These are phyloP conservation scores for Krasilnikovozyma curviuscula DNA, from an alignment of 768 basidiomycete species.

Conservation along the genomic window DNA sequence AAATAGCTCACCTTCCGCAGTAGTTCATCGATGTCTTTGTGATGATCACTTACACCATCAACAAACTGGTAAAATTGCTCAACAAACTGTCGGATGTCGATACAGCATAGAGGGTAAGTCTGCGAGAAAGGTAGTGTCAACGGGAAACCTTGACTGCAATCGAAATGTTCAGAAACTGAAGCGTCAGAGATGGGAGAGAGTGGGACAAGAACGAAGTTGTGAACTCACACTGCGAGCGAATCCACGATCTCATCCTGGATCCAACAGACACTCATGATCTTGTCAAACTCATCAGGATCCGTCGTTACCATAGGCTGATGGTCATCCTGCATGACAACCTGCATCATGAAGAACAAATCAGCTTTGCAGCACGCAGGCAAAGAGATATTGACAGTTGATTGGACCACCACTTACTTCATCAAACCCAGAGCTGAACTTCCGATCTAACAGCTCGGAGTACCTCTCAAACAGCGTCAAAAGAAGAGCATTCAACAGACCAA, in stretches of 20 bases:
- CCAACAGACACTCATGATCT: constrained; percentile 67
- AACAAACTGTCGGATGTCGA: constrained; percentile 73
- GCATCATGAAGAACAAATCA: background rate
- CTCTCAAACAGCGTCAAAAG: constrained; percentile 77
- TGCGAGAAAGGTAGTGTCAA: constrained; percentile 79
- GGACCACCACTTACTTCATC: constrained; percentile 43
- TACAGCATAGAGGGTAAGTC: constrained; percentile 84
- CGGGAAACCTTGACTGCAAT: constrained; percentile 41
- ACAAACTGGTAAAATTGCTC: constrained; percentile 93
- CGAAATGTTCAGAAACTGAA: background rate
- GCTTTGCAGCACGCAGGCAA: background rate
- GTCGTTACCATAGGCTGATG: constrained; percentile 62
- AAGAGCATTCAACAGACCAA: constrained; percentile 58
- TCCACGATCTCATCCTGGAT: constrained; percentile 47
- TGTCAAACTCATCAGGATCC: constrained; percentile 41
- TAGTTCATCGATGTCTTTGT: constrained; percentile 76
- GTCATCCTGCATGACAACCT: constrained; percentile 78
- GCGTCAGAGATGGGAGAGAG: background rate
- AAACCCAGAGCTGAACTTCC: constrained; percentile 60
- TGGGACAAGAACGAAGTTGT: background rate
- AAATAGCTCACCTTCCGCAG: constrained; percentile 67
- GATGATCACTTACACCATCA: constrained; percentile 80
- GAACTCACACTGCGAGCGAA: constrained; percentile 26
- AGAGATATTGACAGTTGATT: background rate
- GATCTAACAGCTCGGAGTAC: constrained; percentile 58